Conservation (phyloP, 202 grass and related monocot species). For the Bolboschoenoplectus hybrid region DNA sequence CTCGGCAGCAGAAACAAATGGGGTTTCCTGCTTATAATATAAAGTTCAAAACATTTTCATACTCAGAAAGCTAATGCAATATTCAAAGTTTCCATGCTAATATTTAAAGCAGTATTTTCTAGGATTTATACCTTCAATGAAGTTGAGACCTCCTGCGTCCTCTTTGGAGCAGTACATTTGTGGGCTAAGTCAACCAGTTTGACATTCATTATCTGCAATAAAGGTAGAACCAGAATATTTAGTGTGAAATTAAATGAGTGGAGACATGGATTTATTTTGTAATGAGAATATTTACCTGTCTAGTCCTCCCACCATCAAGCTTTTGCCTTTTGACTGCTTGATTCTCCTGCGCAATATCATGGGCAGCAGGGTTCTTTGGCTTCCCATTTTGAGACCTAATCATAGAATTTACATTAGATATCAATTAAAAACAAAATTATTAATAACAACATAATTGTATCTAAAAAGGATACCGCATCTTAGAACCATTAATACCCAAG, state of each 20-base stretch:
- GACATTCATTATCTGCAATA: slow-evolving; percentile 73
- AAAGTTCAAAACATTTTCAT: neutral
- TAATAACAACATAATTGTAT: neutral
- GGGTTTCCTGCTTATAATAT: slow-evolving; percentile 49
- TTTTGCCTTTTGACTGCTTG: slow-evolving; percentile 96
- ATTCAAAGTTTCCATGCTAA: slow-evolving; percentile 23
- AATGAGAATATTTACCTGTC: slow-evolving; percentile 57
- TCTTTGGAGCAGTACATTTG: slow-evolving; percentile 61
- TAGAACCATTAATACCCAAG: neutral
- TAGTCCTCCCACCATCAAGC: slow-evolving; percentile 66
- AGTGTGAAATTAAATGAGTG: neutral
- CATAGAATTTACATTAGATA: slow-evolving; percentile 2
- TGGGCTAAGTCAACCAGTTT: slow-evolving; percentile 66
- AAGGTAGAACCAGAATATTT: slow-evolving; percentile 14
- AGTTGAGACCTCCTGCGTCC: slow-evolving; percentile 30
- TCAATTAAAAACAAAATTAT: too few species aligned
- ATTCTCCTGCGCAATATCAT: slow-evolving; percentile 71
- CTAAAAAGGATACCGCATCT: neutral
- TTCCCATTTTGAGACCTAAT: slow-evolving; percentile 37
- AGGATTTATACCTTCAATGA: slow-evolving; percentile 51
- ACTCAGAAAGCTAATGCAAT: slow-evolving; percentile 30
- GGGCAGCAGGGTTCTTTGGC: slow-evolving; percentile 21
- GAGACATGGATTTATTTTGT: neutral
- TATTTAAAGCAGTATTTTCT: slow-evolving; percentile 18
- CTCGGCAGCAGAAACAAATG: slow-evolving; percentile 82